Conservation (phyloP, 176 grass and related monocot genomes). For the Phoenix roebelenii region DNA sequence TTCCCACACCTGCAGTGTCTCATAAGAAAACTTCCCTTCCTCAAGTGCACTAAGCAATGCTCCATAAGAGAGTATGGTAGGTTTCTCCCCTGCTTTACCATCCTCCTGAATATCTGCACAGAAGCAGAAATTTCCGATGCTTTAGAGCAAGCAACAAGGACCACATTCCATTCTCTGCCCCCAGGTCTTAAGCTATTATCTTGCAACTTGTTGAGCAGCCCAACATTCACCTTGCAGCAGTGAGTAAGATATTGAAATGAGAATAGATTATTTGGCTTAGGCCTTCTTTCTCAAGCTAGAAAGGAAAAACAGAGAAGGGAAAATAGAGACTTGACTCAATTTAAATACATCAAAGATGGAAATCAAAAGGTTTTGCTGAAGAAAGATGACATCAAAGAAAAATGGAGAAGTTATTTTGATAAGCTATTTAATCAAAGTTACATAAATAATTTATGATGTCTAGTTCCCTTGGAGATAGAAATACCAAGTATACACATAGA, state of each 20-base stretch:
- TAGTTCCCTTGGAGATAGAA: no score
- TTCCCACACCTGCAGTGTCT: slow-evolving; percentile 56
- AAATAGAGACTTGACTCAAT: no score
- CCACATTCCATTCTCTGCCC: slow-evolving; percentile 67
- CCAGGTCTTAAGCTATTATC: slow-evolving; percentile 64
- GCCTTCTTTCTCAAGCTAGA: not conserved
- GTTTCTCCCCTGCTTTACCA: slow-evolving; percentile 63
- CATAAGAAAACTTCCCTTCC: slow-evolving; percentile 65
- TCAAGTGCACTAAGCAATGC: slow-evolving; percentile 64
- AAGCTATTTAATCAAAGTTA: no score
- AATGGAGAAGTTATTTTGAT: no score
- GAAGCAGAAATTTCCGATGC: slow-evolving; percentile 53
- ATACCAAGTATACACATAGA: no score
- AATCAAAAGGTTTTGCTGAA: no score
- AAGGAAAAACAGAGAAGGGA: no score
- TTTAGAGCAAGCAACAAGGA: slow-evolving; percentile 85
- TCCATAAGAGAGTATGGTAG: slow-evolving; percentile 55
- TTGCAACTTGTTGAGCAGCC: slow-evolving; percentile 76
- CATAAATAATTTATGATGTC: no score
- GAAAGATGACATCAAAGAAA: no score
- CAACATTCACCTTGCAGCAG: slow-evolving; percentile 47
- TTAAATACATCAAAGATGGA: no score
- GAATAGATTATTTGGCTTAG: slow-evolving; percentile 73
- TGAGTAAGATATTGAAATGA: slow-evolving; percentile 66
- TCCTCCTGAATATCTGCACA: slow-evolving; percentile 57